Conservation (phyloP, 139 green algal species). For the Chlorella ohadii region DNA sequence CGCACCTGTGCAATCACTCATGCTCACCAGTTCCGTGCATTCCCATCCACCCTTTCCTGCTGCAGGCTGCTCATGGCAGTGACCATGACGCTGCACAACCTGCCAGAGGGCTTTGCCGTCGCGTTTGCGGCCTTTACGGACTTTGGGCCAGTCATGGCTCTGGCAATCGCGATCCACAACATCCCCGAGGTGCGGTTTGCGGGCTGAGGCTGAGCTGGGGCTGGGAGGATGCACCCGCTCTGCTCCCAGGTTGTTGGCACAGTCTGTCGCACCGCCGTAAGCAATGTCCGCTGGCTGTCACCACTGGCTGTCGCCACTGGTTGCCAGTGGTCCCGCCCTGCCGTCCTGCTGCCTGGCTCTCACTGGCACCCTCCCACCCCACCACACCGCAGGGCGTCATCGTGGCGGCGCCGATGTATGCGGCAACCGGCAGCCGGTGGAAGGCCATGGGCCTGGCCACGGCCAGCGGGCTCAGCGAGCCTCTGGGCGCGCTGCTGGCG, state of each 20-base stretch:
- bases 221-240: no score
- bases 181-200: slow-evolving; percentile 58
- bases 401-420: slow-evolving; percentile 89
- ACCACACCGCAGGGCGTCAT: slow-evolving; percentile 76
- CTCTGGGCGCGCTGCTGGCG: slow-evolving; percentile 79
- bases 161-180: slow-evolving; percentile 92
- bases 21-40: neutral
- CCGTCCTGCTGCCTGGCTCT: no score
- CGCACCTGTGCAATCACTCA: neutral
- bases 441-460: slow-evolving; percentile 78
- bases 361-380: neutral
- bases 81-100: slow-evolving; percentile 93
- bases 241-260: no score
- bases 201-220: no score
- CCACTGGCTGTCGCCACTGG: neutral
- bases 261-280: no score
- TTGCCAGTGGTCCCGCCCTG: no score
- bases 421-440: slow-evolving; percentile 79
- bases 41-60: neutral
- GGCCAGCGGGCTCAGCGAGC: slow-evolving; percentile 85
- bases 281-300: neutral
- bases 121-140: slow-evolving; percentile 79
- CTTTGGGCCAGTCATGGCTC: slow-evolving; percentile 78
- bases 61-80: slow-evolving; percentile 78
- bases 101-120: slow-evolving; percentile 28